Evolutionary conservation across 305 asterid species (phyloP), one percentile per base, ranked within the genome.

Genomic region (Plantago coronopus): DNA sequence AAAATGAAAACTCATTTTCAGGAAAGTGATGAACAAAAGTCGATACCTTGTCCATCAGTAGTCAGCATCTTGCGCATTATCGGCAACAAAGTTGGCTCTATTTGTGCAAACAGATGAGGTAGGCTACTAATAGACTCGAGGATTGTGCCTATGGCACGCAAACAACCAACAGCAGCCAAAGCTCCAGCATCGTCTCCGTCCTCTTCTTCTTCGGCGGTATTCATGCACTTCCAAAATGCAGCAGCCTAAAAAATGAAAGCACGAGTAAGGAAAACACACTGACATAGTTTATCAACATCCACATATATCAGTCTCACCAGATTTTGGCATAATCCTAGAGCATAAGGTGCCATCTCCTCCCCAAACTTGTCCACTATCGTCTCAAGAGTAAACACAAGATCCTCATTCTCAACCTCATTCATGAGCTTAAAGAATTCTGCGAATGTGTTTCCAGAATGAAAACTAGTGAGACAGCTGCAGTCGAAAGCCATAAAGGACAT

Each of bases 271-370:
- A 25, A 54, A 56, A 19, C 27, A 58, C 13, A 37, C 54, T 27
- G 59, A 25, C 17, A 63, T n/a, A 42, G 29, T 62, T 54, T 21
- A 57, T 42, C 60, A 68, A 53, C 21, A 65, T 27, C 60, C 54
- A 20, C 34, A 42, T 63, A 59, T 20, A 62, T 44, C 58, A 61
- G 51, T 59, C 74, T 72, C 76, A 90, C 99, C 95, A 94, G 77
- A 82, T 90, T 94, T 78, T 90, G 95, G 95, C 97, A 90, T 72
- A 94, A 76, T 53, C 97, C 99, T 69, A 90, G 81, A 59, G 99
- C 97, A 79, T 84, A 90, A 47, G 99, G 99, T 65, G 97, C 90
- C 97, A 94, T 94, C 90, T 94, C 99, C 75, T 94, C 99, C 56
- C 99, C 99, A 73, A 94, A 94, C 78, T 94, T 94, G 81, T 94